These are phyloP conservation scores for Knufia petricola DNA, from an alignment of 2,329 filamentous ascomycete species.

Conservation along the genomic window DNA sequence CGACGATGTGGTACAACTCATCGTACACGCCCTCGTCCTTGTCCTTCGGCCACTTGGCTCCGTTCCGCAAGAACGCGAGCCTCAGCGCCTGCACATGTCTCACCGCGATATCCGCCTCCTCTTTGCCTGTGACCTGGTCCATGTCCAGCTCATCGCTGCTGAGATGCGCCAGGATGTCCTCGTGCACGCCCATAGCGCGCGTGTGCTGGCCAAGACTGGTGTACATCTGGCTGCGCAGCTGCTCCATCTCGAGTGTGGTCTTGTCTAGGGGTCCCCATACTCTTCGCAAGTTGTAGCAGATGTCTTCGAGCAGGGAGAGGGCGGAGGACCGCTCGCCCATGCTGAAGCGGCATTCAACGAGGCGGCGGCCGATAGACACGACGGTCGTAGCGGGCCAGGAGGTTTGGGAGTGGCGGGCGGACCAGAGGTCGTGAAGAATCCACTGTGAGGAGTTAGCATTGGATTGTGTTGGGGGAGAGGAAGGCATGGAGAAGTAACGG, in stretches of 20 bases:
- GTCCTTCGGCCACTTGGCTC: slow-evolving; percentile 1
- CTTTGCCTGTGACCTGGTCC: neutral
- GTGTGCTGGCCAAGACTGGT: slow-evolving; percentile 23
- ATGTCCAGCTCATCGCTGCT: slow-evolving; percentile 4
- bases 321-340: slow-evolving; percentile 36
- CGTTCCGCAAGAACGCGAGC: slow-evolving; percentile 1
- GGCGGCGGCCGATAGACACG: slow-evolving; percentile 43
- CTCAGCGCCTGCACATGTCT: neutral
- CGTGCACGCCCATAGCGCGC: slow-evolving; percentile 3
- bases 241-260: slow-evolving; percentile 41
- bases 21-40: slow-evolving; percentile 1
- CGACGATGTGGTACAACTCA: slow-evolving; percentile 1
- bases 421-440: slow-evolving; percentile 39
- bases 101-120: slow-evolving; percentile 3
- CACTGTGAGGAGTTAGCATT: slow-evolving; percentile 22
- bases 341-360: slow-evolving; percentile 45
- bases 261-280: slow-evolving; percentile 41
- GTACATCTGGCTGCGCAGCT: slow-evolving; percentile 42
- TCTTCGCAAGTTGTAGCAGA: slow-evolving; percentile 47
- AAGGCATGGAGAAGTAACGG: slow-evolving; percentile 47
- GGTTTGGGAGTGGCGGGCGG: slow-evolving; percentile 35
- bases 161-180: slow-evolving; percentile 4
- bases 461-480: slow-evolving; percentile 35
- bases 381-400: slow-evolving; percentile 39
- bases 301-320: slow-evolving; percentile 42